These are phyloP conservation scores for Starmerella vaccinii DNA, from an alignment of 805 yeast genomes.

Conservation along the genomic window DNA sequence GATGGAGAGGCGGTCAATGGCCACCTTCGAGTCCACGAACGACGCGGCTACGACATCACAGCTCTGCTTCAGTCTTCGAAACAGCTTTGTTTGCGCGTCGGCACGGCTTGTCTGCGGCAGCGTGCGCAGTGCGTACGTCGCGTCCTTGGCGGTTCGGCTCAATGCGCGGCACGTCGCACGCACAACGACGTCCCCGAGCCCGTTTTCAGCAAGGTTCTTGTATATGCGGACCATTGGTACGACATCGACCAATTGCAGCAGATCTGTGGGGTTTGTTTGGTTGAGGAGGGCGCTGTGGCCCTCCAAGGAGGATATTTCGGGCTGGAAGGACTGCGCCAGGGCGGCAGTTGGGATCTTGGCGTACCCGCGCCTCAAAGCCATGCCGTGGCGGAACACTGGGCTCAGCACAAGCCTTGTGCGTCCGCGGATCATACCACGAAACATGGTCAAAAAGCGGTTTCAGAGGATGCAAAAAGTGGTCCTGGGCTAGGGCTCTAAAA, in stretches of 20 bases:
- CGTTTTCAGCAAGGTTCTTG: slow-evolving; percentile 1
- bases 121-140: slow-evolving; percentile 12
- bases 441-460: neutral
- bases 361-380: neutral
- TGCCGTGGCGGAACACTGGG: neutral
- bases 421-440: neutral
- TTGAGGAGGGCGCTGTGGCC: slow-evolving; percentile 22
- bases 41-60: slow-evolving; percentile 17
- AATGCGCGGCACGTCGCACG: slow-evolving; percentile 16
- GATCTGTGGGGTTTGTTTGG: slow-evolving; percentile 19
- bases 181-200: slow-evolving; percentile 8
- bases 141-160: slow-evolving; percentile 22
- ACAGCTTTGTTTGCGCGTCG: slow-evolving; percentile 5
- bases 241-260: slow-evolving; percentile 20
- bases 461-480: no score
- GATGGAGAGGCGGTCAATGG: slow-evolving; percentile 6
- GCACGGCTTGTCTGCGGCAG: slow-evolving; percentile 13
- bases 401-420: neutral
- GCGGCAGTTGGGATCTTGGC: neutral
- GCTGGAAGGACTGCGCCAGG: slow-evolving; percentile 5
- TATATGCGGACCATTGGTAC: slow-evolving; percentile 21
- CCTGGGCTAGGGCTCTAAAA: no score
- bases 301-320: slow-evolving; percentile 12
- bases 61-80: slow-evolving; percentile 5
- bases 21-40: slow-evolving; percentile 3